Evolutionary conservation across 768 basidiomycete genomes (phyloP).

Genomic region (Tylopilus sp.): DNA sequence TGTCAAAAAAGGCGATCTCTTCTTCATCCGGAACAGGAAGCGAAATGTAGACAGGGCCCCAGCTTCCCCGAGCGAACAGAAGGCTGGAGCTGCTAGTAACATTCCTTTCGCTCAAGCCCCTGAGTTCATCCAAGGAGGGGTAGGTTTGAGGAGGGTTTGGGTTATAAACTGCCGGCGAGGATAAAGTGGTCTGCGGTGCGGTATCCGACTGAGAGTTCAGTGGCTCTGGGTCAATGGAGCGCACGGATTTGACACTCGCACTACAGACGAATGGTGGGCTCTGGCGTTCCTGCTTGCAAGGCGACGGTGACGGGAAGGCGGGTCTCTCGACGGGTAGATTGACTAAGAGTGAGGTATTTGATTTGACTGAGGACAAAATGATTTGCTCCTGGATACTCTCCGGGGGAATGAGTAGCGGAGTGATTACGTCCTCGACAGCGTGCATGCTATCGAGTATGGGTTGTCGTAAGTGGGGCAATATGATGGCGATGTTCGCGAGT

Average conservation of each 20-base stretch:
- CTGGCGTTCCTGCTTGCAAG: background rate
- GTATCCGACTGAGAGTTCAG: background rate
- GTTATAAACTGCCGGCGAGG: background rate
- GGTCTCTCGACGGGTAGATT: background rate
- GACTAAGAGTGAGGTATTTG: background rate
- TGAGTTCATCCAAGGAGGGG: background rate
- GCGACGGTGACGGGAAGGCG: background rate
- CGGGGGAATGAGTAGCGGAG: background rate
- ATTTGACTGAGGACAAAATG: background rate
- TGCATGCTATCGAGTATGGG: constrained; percentile 14
- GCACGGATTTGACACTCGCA: background rate
- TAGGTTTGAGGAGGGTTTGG: background rate
- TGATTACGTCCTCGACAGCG: background rate
- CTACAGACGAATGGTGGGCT: background rate
- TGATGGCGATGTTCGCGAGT: constrained; percentile 21
- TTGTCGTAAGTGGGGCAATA: constrained; percentile 24
- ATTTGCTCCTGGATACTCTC: background rate
- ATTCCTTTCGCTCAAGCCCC: background rate
- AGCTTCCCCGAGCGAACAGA: constrained; percentile 1
- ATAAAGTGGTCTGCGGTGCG: background rate
- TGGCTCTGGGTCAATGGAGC: background rate
- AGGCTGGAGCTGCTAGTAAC: background rate
- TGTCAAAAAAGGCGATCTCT: constrained; percentile 19
- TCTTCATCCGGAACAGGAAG: constrained; percentile 15
- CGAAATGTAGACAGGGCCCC: constrained; percentile 2